Base-by-base conservation (phyloP, 306 rosid genomes). In the Rosa multiflora region DNA sequence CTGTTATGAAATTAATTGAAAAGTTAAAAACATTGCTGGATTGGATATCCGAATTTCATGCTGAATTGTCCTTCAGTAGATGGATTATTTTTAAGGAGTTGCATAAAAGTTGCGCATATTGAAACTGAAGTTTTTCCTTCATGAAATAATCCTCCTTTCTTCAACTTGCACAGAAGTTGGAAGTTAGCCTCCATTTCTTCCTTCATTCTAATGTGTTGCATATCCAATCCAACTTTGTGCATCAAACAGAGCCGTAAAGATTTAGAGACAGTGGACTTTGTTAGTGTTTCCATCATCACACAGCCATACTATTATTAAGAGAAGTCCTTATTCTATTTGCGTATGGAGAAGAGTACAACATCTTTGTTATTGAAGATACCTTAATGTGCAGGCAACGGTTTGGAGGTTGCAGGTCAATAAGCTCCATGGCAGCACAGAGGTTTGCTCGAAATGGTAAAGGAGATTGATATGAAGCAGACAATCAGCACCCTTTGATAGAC, bases 381-480 rank as follows among this genome's bases (percentile, higher is more conserved):
- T 43, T 13, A 8, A 20, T 72, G 13, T 63, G 78, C 89, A 93
- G 97, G 98, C 53, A 93, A 93, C 81, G 97, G 97, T n/a, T 76
- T 93, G 88, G 98, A 93, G 84, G 89, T 88, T 72, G 93, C 94
- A 46, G 83, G 94, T 73, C 81, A 42, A 74, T 89, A 75, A 70
- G 79, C 76, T 5, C 51, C 67, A 49, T 3, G 2, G 70, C 12
- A 52, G 9, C 76, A 37, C 11, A 13, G 4, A 56, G n/a, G 68
- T 6, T 32, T 56, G 39, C 53, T 55, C 5, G 3, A 43, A n/a
- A 42, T 39, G 9, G 49, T 73, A 5, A 12, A 10, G 40, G 61
- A 56, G 53, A 42, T 20, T 39, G 39, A 73, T 48, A 0, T 10
- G 35, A 73, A 37, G 64, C 48, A 73, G 47, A 35, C 5, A 5